Conservation (phyloP, 2,329 filamentous ascomycete genomes). For the Clonostachys chloroleuca region DNA sequence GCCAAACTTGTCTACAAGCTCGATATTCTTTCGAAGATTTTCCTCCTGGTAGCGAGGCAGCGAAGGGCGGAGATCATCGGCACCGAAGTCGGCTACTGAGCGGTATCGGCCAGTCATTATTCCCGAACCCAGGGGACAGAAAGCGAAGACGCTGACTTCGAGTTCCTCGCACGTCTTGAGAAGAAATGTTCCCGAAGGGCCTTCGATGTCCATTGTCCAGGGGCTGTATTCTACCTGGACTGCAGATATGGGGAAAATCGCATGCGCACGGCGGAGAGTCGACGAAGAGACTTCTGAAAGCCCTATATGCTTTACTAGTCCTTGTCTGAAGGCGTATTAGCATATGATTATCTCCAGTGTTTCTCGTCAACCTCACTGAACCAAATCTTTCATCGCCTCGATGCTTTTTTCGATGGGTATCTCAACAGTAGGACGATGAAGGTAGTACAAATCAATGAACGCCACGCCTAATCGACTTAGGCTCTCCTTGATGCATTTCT, state of each 20-base stretch:
- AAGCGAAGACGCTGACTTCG: slow-evolving; percentile 47
- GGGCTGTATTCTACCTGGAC: slow-evolving; percentile 51
- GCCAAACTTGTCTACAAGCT: not conserved
- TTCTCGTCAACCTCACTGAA: slow-evolving; percentile 8
- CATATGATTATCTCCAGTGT: too few relatives aligned
- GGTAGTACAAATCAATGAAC: slow-evolving; percentile 39
- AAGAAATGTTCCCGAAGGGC: slow-evolving; percentile 30
- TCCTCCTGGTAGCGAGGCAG: slow-evolving; percentile 2
- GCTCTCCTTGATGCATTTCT: slow-evolving; percentile 15
- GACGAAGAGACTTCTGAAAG: slow-evolving; percentile 39
- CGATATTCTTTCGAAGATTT: not conserved
- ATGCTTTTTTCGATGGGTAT: slow-evolving; percentile 42
- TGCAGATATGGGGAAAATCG: slow-evolving; percentile 42
- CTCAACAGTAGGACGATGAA: slow-evolving; percentile 2
- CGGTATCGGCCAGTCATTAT: slow-evolving; percentile 46
- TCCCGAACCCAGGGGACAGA: slow-evolving; percentile 52
- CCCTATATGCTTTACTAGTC: slow-evolving; percentile 51
- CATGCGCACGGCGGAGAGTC: slow-evolving; percentile 43
- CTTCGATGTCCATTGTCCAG: slow-evolving; percentile 54
- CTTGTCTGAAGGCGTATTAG: slow-evolving; percentile 21
- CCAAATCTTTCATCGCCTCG: slow-evolving; percentile 30
- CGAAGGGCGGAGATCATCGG: not conserved
- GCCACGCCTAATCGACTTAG: slow-evolving; percentile 37
- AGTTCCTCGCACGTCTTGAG: slow-evolving; percentile 48
- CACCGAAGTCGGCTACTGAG: not conserved